phyloP scores from a whole-genome alignment of 495 filamentous ascomycete species.

The Talaromyces stipitatus region DNA sequence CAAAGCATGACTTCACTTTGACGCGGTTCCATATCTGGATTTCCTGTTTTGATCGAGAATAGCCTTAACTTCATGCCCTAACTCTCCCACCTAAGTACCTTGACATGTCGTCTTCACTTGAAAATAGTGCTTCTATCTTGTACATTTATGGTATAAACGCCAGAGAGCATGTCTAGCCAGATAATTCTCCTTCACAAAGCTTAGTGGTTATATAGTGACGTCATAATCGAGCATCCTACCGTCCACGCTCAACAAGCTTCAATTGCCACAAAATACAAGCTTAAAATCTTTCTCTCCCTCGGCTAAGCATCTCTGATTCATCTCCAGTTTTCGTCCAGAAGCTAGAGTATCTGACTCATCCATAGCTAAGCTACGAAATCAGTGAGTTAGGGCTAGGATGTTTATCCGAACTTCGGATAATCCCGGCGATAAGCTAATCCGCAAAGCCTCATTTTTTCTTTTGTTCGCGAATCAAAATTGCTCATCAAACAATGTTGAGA shows the following conservation, averaged over 20 bases:
- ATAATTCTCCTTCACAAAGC: too few relatives aligned
- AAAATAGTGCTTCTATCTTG: neutral
- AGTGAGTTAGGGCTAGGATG: neutral
- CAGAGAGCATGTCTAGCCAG: too few relatives aligned
- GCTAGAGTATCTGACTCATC: neutral
- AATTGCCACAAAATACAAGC: too few relatives aligned
- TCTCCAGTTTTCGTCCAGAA: neutral
- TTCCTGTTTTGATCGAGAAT: neutral
- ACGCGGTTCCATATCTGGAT: conserved; percentile 4
- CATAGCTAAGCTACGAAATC: neutral
- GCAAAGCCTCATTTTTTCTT: neutral
- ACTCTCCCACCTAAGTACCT: neutral
- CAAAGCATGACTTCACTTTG: conserved; percentile 26
- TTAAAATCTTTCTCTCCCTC: neutral
- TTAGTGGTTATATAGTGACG: too few relatives aligned
- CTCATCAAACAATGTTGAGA: neutral
- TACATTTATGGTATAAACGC: neutral
- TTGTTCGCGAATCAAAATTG: neutral
- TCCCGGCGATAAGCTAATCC: neutral
- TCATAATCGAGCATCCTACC: too few relatives aligned
- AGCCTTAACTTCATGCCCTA: neutral
- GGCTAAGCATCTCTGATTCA: neutral
- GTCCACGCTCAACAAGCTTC: too few relatives aligned
- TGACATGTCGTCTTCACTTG: neutral
- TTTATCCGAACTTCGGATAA: neutral